These are phyloP conservation scores for Umbilicaria muhlenbergii DNA, from an alignment of 495 filamentous ascomycete genomes.

Conservation along the genomic window DNA sequence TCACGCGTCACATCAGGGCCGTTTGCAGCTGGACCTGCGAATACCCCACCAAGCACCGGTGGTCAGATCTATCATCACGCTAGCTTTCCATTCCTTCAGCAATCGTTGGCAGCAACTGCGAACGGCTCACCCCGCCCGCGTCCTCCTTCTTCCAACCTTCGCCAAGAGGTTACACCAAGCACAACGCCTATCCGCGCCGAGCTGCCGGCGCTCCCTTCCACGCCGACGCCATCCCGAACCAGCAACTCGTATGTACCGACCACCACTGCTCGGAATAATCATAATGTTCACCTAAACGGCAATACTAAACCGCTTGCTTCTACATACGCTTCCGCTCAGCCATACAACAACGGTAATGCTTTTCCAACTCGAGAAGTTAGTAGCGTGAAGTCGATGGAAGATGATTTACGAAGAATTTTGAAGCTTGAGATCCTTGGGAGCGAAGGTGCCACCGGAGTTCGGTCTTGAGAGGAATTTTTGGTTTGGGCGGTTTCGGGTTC, in stretches of 20 bases:
- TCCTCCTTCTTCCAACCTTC: constrained; percentile 10
- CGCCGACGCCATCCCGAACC: constrained; percentile 7
- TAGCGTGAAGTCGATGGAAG: constrained; percentile 30
- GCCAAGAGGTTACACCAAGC: constrained; percentile 7
- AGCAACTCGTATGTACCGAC: constrained; percentile 1
- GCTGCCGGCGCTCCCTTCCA: constrained; percentile 1
- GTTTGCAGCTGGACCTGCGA: too few species aligned
- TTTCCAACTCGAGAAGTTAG: neutral
- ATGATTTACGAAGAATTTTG: constrained; percentile 37
- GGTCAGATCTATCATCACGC: too few species aligned
- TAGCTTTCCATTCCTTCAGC: too few species aligned
- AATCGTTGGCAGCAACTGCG: too few species aligned
- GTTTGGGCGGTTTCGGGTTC: too few species aligned
- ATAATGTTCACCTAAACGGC: too few species aligned
- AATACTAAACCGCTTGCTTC: too few species aligned
- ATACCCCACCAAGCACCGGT: too few species aligned
- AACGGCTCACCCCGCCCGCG: constrained; percentile 5
- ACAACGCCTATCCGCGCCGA: constrained; percentile 1
- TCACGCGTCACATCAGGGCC: too few species aligned
- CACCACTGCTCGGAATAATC: neutral
- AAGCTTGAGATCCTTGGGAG: constrained; percentile 25
- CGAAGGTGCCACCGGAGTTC: constrained; percentile 13
- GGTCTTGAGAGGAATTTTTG: constrained; percentile 3
- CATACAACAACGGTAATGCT: too few species aligned
- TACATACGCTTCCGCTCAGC: too few species aligned